Conservation (phyloP, 768 basidiomycete genomes). For the Amanita phalloides region DNA sequence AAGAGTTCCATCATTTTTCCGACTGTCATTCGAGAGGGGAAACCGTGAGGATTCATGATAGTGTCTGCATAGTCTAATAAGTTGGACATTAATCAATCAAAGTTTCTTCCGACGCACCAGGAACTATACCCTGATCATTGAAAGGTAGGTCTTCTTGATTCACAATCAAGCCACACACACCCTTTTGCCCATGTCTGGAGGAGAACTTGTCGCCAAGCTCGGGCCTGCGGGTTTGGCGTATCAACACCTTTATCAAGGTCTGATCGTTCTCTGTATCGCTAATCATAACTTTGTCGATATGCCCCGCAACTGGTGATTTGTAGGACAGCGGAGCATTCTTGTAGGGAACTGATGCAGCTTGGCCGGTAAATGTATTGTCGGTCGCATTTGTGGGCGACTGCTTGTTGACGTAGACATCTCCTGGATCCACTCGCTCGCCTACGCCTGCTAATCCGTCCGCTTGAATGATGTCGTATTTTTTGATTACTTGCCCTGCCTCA, state of each 20-base stretch:
- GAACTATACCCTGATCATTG: conserved; percentile 93
- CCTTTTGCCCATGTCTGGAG: conserved; percentile 96
- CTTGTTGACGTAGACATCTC: conserved; percentile 94
- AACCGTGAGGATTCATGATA: conserved; percentile 99
- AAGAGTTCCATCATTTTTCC: conserved; percentile 99
- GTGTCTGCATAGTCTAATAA: conserved; percentile 47
- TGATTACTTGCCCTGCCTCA: conserved; percentile 67
- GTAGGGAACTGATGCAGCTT: conserved; percentile 76
- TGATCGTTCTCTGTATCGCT: conserved; percentile 96
- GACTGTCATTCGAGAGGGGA: conserved; percentile 98
- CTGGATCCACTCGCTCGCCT: conserved; percentile 87
- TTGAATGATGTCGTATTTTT: conserved; percentile 88
- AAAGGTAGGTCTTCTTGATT: conserved; percentile 99
- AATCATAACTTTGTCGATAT: conserved; percentile 97
- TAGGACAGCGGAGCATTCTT: conserved; percentile 89
- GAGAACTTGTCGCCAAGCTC: conserved; percentile 99
- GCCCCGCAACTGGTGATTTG: conserved; percentile 87
- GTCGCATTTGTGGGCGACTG: conserved; percentile 93
- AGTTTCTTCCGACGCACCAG: conserved; percentile 39
- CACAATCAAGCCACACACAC: conserved; percentile 96
- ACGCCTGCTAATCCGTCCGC: conserved; percentile 90
- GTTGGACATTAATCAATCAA: conserved; percentile 7
- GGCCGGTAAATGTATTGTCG: conserved; percentile 80
- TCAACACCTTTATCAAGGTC: conserved; percentile 92
- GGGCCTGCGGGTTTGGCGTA: conserved; percentile 92